Percentiles rank a stretch among this genome's conserved stretches.
phyloP scores from a whole-genome alignment of 2,329 filamentous ascomycete genomes.

The Aspergillus luchuensis region DNA sequence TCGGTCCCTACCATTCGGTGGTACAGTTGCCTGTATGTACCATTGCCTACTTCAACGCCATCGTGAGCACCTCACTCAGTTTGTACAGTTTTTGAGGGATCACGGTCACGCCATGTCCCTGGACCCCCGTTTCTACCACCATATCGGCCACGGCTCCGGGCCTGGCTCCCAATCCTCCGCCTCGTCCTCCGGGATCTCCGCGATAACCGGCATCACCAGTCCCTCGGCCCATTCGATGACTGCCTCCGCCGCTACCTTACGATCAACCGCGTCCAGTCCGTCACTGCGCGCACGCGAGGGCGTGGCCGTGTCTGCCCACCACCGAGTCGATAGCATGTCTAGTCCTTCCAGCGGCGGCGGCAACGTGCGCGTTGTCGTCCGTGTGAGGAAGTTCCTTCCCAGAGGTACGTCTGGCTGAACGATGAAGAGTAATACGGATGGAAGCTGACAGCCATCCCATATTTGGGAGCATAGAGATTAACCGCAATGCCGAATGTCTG shows the following conservation, averaged over 20 bases:
- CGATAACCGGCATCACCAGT: slow-evolving; percentile 39
- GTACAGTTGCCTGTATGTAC: slow-evolving; percentile 44
- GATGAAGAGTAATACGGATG: neutral
- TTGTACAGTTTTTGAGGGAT: slow-evolving; percentile 43
- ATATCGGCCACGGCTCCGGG: slow-evolving; percentile 31
- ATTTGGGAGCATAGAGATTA: slow-evolving; percentile 63
- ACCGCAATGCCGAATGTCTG: slow-evolving; percentile 79
- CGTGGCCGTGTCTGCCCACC: slow-evolving; percentile 54
- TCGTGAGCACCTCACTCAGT: slow-evolving; percentile 42
- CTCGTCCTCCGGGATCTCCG: slow-evolving; percentile 36
- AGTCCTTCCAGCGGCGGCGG: slow-evolving; percentile 68
- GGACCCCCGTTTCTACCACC: slow-evolving; percentile 44
- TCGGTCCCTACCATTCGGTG: slow-evolving; percentile 18
- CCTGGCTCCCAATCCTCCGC: slow-evolving; percentile 40
- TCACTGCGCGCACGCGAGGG: slow-evolving; percentile 74
- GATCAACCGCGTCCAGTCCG: slow-evolving; percentile 74
- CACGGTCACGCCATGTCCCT: slow-evolving; percentile 44
- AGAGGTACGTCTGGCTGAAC: slow-evolving; percentile 59
- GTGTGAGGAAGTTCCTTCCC: slow-evolving; percentile 76
- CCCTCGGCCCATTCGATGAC: slow-evolving; percentile 40
- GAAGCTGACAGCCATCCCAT: neutral
- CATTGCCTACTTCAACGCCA: slow-evolving; percentile 40
- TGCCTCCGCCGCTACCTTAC: slow-evolving; percentile 38
- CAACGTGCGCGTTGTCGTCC: slow-evolving; percentile 80
- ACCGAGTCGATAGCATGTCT: slow-evolving; percentile 46